phyloP scores from a whole-genome alignment of 257 asterid genomes.

The Fraxinus anomala region DNA sequence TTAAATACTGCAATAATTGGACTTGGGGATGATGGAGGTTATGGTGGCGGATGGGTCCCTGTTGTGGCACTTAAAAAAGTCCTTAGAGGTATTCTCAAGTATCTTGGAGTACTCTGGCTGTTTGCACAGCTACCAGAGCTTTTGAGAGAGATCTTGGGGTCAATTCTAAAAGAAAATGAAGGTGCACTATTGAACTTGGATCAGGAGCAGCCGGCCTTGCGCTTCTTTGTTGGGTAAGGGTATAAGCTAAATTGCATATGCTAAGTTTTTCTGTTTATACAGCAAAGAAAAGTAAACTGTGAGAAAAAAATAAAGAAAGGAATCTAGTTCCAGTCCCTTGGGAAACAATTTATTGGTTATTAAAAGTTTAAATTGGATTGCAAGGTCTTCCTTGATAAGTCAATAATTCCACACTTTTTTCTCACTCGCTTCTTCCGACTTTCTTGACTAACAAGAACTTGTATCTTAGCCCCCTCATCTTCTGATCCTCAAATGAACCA shows the following conservation, averaged over 20 bases:
- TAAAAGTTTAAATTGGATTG: background rate
- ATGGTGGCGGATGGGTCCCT: constrained; percentile 99
- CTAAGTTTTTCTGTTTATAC: background rate
- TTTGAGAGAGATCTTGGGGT: constrained; percentile 94
- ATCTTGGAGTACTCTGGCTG: constrained; percentile 98
- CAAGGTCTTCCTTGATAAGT: background rate
- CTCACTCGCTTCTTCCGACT: background rate
- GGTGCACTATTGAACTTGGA: constrained; percentile 96
- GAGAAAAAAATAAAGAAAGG: background rate
- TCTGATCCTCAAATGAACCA: background rate
- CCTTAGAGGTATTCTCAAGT: constrained; percentile 91
- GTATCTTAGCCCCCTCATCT: background rate
- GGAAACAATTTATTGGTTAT: background rate
- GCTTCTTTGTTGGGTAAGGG: constrained; percentile 96
- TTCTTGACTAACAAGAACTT: background rate
- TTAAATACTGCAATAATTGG: constrained; percentile 98
- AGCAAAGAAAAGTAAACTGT: background rate
- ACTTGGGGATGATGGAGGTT: constrained; percentile 99
- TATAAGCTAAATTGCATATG: constrained; percentile 7
- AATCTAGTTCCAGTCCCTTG: background rate
- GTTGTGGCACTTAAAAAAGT: constrained; percentile 96
- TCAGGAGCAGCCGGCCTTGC: constrained; percentile 99
- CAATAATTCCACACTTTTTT: background rate
- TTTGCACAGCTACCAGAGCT: constrained; percentile 98
- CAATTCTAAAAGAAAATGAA: constrained; percentile 94